These are phyloP conservation scores for Penicillium capsulatum DNA, from an alignment of 2,329 filamentous ascomycete genomes.

Conservation along the genomic window DNA sequence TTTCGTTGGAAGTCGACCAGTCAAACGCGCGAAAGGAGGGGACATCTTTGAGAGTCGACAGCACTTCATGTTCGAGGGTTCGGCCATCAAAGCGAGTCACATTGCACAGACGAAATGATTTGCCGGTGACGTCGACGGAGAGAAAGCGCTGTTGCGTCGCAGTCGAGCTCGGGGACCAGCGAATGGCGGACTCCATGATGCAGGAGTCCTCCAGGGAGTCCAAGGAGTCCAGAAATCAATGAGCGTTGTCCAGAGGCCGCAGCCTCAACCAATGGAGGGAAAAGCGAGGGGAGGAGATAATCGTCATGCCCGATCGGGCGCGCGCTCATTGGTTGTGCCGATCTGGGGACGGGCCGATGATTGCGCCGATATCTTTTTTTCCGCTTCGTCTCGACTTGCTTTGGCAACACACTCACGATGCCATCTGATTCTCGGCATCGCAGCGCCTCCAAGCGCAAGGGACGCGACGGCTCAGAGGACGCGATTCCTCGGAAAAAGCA, in stretches of 20 bases:
- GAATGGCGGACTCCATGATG: slow-evolving; percentile 50
- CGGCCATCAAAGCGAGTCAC: slow-evolving; percentile 40
- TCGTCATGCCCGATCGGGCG: slow-evolving; percentile 13
- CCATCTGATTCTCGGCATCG: slow-evolving; percentile 12
- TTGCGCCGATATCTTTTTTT: slow-evolving; percentile 25
- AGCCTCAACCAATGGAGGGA: slow-evolving; percentile 12
- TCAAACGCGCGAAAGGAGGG: slow-evolving; percentile 62
- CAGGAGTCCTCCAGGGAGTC: slow-evolving; percentile 5
- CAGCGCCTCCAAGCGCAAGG: slow-evolving; percentile 27
- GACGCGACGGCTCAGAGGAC: slow-evolving; percentile 26
- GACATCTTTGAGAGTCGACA: slow-evolving; percentile 53
- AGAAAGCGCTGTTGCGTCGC: slow-evolving; percentile 54
- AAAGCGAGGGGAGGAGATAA: slow-evolving; percentile 8
- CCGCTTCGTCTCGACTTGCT: slow-evolving; percentile 6
- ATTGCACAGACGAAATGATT: slow-evolving; percentile 56
- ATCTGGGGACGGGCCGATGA: slow-evolving; percentile 33
- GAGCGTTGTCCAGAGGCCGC: slow-evolving; percentile 13
- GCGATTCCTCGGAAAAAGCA: slow-evolving; percentile 25
- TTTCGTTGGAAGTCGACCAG: slow-evolving; percentile 58
- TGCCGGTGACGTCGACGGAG: slow-evolving; percentile 57
- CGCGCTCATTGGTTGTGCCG: slow-evolving; percentile 25
- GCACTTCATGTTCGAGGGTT: slow-evolving; percentile 50
- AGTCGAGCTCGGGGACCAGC: slow-evolving; percentile 59
- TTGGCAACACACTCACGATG: background rate
- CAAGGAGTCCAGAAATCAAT: background rate